These are phyloP conservation scores for Amanita inopinata DNA, from an alignment of 768 basidiomycete genomes.

Conservation along the genomic window DNA sequence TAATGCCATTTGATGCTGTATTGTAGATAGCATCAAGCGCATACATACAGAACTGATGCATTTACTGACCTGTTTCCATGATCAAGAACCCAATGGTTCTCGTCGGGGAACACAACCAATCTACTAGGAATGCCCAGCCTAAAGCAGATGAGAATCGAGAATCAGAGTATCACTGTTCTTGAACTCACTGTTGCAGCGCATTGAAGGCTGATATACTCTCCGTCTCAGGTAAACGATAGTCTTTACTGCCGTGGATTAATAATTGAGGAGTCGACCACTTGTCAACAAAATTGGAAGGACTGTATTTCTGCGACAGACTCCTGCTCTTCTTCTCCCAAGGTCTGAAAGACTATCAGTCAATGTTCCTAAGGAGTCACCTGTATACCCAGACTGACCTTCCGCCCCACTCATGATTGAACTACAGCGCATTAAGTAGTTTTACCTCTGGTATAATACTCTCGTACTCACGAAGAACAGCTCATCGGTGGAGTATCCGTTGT, in stretches of 20 bases:
- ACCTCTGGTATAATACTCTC: neutral
- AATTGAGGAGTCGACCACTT: constrained; percentile 86
- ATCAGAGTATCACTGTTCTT: neutral
- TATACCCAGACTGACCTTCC: constrained; percentile 39
- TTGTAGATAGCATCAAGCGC: neutral
- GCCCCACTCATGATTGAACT: constrained; percentile 87
- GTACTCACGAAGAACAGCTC: constrained; percentile 78
- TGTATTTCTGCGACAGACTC: constrained; percentile 53
- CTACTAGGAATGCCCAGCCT: constrained; percentile 68
- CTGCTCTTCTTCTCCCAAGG: constrained; percentile 63
- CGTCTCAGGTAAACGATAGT: constrained; percentile 79
- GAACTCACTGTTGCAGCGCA: constrained; percentile 68
- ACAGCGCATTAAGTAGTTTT: neutral
- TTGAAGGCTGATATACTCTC: constrained; percentile 83
- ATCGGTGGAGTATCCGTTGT: constrained; percentile 85
- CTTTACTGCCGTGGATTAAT: constrained; percentile 80
- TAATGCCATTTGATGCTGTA: constrained; percentile 86
- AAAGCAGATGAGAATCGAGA: neutral
- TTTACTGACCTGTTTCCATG: constrained; percentile 58
- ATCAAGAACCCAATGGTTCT: constrained; percentile 88
- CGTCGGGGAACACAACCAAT: constrained; percentile 77
- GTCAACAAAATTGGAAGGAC: constrained; percentile 70
- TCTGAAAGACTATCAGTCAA: constrained; percentile 21
- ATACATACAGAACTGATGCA: neutral
- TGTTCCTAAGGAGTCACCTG: too few relatives aligned